Conservation (phyloP, 2,329 filamentous ascomycete species). For the Diaporthe ilicicola region DNA sequence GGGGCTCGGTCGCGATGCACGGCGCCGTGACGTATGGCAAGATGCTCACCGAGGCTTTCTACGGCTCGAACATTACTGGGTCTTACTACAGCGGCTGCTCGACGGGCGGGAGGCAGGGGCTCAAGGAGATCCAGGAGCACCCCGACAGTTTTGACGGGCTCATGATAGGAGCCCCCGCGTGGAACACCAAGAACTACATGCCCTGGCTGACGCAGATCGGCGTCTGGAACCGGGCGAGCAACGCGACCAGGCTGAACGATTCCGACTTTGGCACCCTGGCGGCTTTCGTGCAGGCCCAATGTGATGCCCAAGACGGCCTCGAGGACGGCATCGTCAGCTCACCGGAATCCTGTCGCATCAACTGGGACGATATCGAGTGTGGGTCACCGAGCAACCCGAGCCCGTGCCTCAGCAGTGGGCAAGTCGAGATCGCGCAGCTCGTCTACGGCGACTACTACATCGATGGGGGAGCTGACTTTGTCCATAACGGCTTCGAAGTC, state of each 20-base stretch:
- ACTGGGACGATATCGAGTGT: conserved; percentile 38
- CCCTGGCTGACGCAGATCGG: conserved; percentile 52
- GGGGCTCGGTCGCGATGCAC: conserved; percentile 52
- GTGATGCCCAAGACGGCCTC: conserved; percentile 58
- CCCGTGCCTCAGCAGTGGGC: conserved; percentile 46
- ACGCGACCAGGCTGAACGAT: conserved; percentile 53
- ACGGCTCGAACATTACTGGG: conserved; percentile 43
- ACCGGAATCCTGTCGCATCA: conserved; percentile 53
- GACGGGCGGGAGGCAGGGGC: conserved; percentile 61
- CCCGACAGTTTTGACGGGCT: conserved; percentile 57
- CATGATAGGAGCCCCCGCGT: conserved; percentile 49
- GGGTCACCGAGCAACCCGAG: conserved; percentile 18
- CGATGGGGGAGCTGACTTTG: conserved; percentile 43
- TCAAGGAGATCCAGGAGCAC: conserved; percentile 51
- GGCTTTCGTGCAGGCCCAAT: conserved; percentile 56
- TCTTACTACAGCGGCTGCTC: conserved; percentile 59
- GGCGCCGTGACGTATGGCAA: conserved; percentile 58
- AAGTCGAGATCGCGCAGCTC: conserved; percentile 40
- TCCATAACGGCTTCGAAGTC: conserved; percentile 54
- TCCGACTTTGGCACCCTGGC: conserved; percentile 47
- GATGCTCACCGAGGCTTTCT: conserved; percentile 55
- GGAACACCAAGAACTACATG: conserved; percentile 59
- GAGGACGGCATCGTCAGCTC: conserved; percentile 58
- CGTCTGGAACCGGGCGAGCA: conserved; percentile 56
- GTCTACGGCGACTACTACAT: conserved; percentile 35